These are phyloP conservation scores for Chenopodium formosanum DNA, from an alignment of 148 eudicot species.

Conservation along the genomic window DNA sequence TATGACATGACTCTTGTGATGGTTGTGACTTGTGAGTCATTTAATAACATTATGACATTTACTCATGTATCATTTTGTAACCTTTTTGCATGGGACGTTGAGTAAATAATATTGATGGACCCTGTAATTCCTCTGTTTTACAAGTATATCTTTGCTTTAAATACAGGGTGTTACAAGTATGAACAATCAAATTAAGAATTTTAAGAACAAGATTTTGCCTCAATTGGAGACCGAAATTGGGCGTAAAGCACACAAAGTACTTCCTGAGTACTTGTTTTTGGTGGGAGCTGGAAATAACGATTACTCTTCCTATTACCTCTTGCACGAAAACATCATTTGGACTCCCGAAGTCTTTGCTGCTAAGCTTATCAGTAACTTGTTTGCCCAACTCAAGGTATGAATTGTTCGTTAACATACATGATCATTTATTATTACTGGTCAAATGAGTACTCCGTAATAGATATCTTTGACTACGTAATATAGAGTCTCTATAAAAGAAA, in stretches of 20 bases:
- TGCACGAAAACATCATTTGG: background rate
- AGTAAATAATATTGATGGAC: too few relatives aligned
- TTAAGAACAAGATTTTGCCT: constrained; percentile 22
- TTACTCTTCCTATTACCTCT: constrained; percentile 24
- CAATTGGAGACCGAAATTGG: constrained; percentile 15
- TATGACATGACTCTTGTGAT: too few relatives aligned
- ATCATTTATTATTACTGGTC: background rate
- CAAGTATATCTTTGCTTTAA: too few relatives aligned
- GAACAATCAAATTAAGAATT: constrained; percentile 26
- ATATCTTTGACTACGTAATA: too few relatives aligned
- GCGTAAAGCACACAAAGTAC: background rate
- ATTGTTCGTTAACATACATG: background rate
- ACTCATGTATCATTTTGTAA: too few relatives aligned
- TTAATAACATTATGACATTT: too few relatives aligned
- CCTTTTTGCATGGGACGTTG: too few relatives aligned
- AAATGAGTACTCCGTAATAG: too few relatives aligned
- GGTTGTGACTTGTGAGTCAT: too few relatives aligned
- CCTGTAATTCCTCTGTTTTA: too few relatives aligned
- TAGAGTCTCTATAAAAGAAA: too few relatives aligned
- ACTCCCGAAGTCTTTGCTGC: constrained; percentile 19
- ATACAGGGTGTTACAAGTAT: constrained; percentile 24
- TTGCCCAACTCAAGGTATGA: constrained; percentile 28
- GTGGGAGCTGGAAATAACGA: constrained; percentile 34
- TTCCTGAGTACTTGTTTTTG: constrained; percentile 28
- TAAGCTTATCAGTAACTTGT: constrained; percentile 15